Conservation (phyloP, 352 stramenopile genomes). For the Phytophthora boehmeriae region DNA sequence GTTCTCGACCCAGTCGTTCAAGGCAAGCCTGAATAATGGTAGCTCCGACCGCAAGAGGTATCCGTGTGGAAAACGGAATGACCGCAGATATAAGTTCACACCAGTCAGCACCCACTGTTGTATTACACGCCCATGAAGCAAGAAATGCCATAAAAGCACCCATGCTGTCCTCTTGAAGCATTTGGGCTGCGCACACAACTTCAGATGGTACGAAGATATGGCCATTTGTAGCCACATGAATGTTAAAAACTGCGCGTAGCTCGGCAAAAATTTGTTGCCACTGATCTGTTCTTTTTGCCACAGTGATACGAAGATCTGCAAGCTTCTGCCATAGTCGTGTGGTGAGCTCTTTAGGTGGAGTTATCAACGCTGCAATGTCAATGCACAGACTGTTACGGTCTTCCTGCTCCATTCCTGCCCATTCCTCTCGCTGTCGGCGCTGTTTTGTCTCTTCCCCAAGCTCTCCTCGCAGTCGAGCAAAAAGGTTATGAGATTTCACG, state of each 20-base stretch:
- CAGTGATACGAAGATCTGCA: conserved; percentile 7
- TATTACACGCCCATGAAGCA: conserved; percentile 6
- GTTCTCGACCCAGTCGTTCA: conserved; percentile 13
- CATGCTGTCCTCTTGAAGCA: conserved; percentile 26
- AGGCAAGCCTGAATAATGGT: conserved; percentile 19
- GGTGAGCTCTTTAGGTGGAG: conserved; percentile 8
- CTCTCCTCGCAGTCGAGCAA: conserved; percentile 42
- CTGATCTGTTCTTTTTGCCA: conserved; percentile 18
- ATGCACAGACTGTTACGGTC: conserved; percentile 28
- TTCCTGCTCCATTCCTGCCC: conserved; percentile 30
- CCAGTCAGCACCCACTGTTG: conserved; percentile 7
- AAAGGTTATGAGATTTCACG: conserved; percentile 42
- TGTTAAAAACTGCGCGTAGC: conserved; percentile 11
- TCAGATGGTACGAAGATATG: background rate
- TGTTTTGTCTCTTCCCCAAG: conserved; percentile 33
- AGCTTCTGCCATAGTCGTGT: conserved; percentile 9
- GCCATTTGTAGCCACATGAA: background rate
- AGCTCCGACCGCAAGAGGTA: conserved; percentile 2
- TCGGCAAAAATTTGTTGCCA: conserved; percentile 22
- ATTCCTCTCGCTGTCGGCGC: conserved; percentile 26
- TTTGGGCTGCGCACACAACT: background rate
- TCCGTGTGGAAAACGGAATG: conserved; percentile 5
- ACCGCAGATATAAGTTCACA: conserved; percentile 13
- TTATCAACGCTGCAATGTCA: conserved; percentile 20
- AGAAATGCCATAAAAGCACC: conserved; percentile 18